Percentiles rank a stretch among this genome's conserved stretches.
These are phyloP conservation scores for Oenanthe sinensis DNA, from an alignment of 129 eudicot genomes.

Conservation along the genomic window DNA sequence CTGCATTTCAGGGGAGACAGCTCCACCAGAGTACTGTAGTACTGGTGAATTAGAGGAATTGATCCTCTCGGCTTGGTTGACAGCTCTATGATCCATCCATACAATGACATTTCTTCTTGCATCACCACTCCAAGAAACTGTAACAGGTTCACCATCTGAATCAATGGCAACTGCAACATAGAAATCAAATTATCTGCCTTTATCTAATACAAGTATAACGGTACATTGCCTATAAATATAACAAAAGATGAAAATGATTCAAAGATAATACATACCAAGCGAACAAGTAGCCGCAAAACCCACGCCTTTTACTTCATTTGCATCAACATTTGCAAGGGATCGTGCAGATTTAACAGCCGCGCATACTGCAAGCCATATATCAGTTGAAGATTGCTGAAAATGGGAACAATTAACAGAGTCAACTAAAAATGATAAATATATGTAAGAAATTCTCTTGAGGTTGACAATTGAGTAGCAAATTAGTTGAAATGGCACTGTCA, in stretches of 20 bases:
- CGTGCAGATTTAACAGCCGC: constrained; percentile 85
- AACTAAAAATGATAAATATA: not conserved
- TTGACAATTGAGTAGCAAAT: not conserved
- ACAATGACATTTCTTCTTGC: constrained; percentile 89
- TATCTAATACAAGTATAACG: not conserved
- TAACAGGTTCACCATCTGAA: constrained; percentile 84
- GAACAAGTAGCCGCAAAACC: constrained; percentile 99
- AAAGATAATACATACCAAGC: constrained; percentile 55
- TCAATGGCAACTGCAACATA: constrained; percentile 87
- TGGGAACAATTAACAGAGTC: constrained; percentile 13
- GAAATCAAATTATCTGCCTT: not conserved
- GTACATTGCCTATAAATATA: not conserved
- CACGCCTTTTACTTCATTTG: constrained; percentile 70
- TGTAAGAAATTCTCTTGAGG: not conserved
- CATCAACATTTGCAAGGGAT: constrained; percentile 57
- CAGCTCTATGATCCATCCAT: constrained; percentile 99
- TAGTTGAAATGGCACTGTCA: not conserved
- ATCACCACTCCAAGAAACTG: constrained; percentile 96
- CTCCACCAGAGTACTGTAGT: constrained; percentile 94
- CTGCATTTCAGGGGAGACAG: constrained; percentile 95
- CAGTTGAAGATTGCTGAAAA: constrained; percentile 97
- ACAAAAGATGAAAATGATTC: not conserved
- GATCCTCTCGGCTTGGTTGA: constrained; percentile 91
- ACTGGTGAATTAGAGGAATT: constrained; percentile 87
- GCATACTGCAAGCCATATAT: constrained; percentile 97